Conservation (phyloP, 768 basidiomycete genomes). For the Trametes punicea region DNA sequence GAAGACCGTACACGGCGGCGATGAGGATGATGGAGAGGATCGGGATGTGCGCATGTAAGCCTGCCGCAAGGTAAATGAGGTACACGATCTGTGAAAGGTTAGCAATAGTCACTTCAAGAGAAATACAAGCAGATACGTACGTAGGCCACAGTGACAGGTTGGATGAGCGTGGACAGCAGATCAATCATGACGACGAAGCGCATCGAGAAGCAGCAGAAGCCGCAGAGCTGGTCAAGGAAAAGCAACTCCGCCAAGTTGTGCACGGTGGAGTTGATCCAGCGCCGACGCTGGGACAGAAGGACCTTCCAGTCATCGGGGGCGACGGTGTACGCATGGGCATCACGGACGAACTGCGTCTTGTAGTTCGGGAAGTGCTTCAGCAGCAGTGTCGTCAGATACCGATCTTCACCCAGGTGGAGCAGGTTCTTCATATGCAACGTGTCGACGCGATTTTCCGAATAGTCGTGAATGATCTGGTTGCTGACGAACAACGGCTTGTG, state of each 20-base stretch:
- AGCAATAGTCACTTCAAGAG: constrained; percentile 1
- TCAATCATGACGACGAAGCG: constrained; percentile 98
- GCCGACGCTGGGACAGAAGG: constrained; percentile 90
- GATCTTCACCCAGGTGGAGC: constrained; percentile 97
- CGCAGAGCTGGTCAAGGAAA: constrained; percentile 87
- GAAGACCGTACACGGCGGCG: constrained; percentile 86
- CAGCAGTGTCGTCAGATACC: constrained; percentile 92
- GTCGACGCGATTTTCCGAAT: constrained; percentile 94
- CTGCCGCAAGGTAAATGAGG: constrained; percentile 77
- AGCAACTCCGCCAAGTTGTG: constrained; percentile 95
- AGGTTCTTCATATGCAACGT: constrained; percentile 99
- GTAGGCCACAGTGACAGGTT: constrained; percentile 86
- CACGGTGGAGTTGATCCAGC: constrained; percentile 99
- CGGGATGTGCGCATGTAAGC: constrained; percentile 65
- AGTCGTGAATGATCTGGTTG: constrained; percentile 86
- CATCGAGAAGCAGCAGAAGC: constrained; percentile 99
- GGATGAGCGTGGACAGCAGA: constrained; percentile 79
- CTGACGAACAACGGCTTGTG: constrained; percentile 94
- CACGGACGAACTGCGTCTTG: constrained; percentile 95
- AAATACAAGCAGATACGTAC: constrained; percentile 48
- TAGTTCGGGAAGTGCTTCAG: constrained; percentile 92
- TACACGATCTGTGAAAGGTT: constrained; percentile 66
- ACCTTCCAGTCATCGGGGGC: constrained; percentile 96
- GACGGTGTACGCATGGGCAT: constrained; percentile 91
- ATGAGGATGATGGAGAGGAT: constrained; percentile 87